Conservation (phyloP, 2,329 filamentous ascomycete species). For the Phoma sp. region DNA sequence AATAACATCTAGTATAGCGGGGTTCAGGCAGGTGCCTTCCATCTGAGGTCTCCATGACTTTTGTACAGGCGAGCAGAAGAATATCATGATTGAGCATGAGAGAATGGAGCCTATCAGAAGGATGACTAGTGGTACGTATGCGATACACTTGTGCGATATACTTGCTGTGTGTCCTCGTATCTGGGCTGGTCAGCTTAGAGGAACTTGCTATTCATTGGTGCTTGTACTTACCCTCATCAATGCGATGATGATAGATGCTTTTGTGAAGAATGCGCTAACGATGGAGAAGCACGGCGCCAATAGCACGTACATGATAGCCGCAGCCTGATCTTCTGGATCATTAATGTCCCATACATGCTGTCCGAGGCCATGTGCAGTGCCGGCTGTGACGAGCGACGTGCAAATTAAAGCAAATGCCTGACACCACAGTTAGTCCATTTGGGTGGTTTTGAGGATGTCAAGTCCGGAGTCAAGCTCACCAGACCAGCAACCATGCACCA, state of each 20-base stretch:
- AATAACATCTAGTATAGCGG: background rate
- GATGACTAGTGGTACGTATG: background rate
- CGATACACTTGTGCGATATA: background rate
- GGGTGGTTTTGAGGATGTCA: background rate
- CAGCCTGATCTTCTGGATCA: constrained; percentile 5
- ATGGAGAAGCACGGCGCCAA: constrained; percentile 10
- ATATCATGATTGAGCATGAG: constrained; percentile 7
- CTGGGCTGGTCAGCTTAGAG: background rate
- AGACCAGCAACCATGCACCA: constrained; percentile 14
- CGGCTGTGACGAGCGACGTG: constrained; percentile 9
- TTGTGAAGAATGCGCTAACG: constrained; percentile 9
- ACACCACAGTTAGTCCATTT: background rate
- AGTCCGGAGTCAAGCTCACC: background rate
- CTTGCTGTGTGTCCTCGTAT: background rate
- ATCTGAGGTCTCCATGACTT: constrained; percentile 10
- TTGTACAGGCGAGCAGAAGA: constrained; percentile 11
- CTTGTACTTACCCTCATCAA: constrained; percentile 2
- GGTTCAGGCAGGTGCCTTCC: constrained; percentile 6
- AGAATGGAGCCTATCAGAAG: background rate
- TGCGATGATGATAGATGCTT: constrained; percentile 6
- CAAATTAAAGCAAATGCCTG: constrained; percentile 1
- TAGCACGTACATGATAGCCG: constrained; percentile 11
- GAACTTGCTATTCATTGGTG: background rate
- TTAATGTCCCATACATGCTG: constrained; percentile 10
- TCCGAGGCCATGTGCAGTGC: constrained; percentile 11